Percentiles rank a stretch among this genome's conserved stretches.
phyloP scores from a whole-genome alignment of 108 stramenopile genomes.

The Pseudonitzschia multistriata region DNA sequence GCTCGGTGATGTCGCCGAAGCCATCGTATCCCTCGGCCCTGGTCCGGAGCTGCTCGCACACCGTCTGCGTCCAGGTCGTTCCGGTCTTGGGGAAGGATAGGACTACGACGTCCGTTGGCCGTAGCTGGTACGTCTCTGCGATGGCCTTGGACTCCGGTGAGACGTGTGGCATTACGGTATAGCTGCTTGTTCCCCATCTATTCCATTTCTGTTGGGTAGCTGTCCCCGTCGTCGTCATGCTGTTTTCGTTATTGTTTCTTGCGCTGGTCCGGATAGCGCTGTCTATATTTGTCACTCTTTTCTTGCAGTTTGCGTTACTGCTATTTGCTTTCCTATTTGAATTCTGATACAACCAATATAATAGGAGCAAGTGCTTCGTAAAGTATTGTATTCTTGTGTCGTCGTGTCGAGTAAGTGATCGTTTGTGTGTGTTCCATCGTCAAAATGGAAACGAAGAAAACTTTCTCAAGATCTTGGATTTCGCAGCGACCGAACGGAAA shows the following conservation, averaged over 20 bases:
- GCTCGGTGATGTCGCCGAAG: slow-evolving; percentile 4
- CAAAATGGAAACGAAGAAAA: too few species aligned
- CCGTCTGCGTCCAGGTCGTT: slow-evolving; percentile 11
- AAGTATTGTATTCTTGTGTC: too few species aligned
- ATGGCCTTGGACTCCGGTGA: slow-evolving; percentile 9
- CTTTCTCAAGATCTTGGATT: too few species aligned
- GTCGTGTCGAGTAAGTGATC: too few species aligned
- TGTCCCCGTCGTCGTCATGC: not conserved
- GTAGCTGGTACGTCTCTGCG: slow-evolving; percentile 2
- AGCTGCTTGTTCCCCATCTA: not conserved
- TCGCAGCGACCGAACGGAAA: too few species aligned
- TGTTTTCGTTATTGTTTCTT: not conserved
- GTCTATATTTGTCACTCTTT: too few species aligned
- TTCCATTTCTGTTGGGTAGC: slow-evolving; percentile 1
- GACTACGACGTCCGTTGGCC: slow-evolving; percentile 7
- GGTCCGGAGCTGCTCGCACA: slow-evolving; percentile 5
- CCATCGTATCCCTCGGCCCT: slow-evolving; percentile 11
- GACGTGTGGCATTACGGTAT: slow-evolving; percentile 9
- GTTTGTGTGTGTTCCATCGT: too few species aligned
- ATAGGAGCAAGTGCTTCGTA: too few species aligned
- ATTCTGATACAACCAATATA: too few species aligned
- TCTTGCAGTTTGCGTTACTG: too few species aligned
- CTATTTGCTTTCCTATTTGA: too few species aligned
- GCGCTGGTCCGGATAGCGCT: not conserved
- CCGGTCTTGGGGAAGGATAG: slow-evolving; percentile 9